A percentile compares a stretch with the other conserved stretches of the same genome.
Conservation (phyloP, 768 basidiomycete genomes). For the Mycena amicta region DNA sequence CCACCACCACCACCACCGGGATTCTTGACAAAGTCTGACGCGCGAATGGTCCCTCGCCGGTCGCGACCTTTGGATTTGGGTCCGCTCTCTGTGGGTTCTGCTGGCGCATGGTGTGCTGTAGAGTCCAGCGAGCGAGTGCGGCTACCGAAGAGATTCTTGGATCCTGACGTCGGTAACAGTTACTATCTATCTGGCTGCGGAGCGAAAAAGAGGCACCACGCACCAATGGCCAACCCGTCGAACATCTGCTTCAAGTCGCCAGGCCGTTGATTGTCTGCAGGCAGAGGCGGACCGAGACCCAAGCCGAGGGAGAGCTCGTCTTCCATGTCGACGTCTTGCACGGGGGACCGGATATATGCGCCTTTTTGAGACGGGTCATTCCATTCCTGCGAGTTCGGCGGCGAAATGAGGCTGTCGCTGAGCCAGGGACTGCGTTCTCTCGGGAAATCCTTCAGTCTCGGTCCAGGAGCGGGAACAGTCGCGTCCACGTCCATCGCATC, state of each 20-base stretch:
- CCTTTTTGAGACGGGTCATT: slow-evolving; percentile 8
- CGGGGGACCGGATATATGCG: slow-evolving; percentile 14
- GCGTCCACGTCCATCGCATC: slow-evolving; percentile 17
- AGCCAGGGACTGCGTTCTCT: slow-evolving; percentile 27
- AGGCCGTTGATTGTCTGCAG: no score
- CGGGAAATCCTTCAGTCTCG: slow-evolving; percentile 5
- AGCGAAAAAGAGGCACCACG: not conserved
- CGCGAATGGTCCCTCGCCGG: slow-evolving; percentile 54
- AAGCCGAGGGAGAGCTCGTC: slow-evolving; percentile 13
- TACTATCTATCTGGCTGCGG: no score
- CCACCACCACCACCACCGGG: slow-evolving; percentile 24
- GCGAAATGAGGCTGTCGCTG: slow-evolving; percentile 28
- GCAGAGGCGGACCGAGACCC: no score
- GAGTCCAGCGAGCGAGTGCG: slow-evolving; percentile 29
- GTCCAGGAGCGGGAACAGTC: not conserved
- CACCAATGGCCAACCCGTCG: slow-evolving; percentile 25
- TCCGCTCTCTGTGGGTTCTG: not conserved
- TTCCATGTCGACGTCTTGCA: slow-evolving; percentile 27
- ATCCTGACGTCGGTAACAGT: slow-evolving; percentile 1
- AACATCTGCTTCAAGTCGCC: slow-evolving; percentile 21
- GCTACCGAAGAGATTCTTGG: slow-evolving; percentile 8
- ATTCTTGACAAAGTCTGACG: slow-evolving; percentile 41
- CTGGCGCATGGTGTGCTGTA: no score
- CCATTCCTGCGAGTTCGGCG: slow-evolving; percentile 26
- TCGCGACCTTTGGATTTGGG: slow-evolving; percentile 27